Evolutionary conservation across 2,329 filamentous ascomycete genomes (phyloP), one percentile per base, ranked within the genome.

Genomic region (Exophiala lecanii-corni): DNA sequence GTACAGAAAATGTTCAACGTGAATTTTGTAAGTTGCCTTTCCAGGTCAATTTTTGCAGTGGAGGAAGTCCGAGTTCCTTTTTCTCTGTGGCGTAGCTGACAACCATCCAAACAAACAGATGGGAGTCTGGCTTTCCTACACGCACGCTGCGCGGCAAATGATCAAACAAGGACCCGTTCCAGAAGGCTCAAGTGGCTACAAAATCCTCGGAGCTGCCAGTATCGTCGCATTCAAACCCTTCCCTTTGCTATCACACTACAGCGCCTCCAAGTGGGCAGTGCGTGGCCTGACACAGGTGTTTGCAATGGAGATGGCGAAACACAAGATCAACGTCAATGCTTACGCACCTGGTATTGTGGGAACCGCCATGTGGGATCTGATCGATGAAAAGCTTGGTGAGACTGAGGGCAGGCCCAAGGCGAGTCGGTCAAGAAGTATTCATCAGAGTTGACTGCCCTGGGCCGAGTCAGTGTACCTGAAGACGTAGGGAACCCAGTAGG

Each of bases 311-410:
- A 69, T 84, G 62, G 81, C 80, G 0, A 61, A 64, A 35, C 73
- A 84, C 57, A 69, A 76, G 45, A 84, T 86, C 58, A 83, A 77
- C 0, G 79, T 75, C 15, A 85, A 85, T 52, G 73, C 75, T 0
- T 84, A 84, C 54, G 80, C 78, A 0, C 81, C 81, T 0, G 82
- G 82, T 0, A 82, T 85, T 36, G 79, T 85, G 0, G 78, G 74
- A 0, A 84, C 79, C 0, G 66, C 69, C 0, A 84, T 84, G 80
- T 85, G 81, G 81, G 80, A 84, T 34, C 57, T 77, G 2, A 83
- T 85, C 41, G 82, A 84, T 47, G 73, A 76, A 49, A 73, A 74
- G 44, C 49, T 82, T 21, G 76, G 72, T 1, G 69, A 74, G 57
- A 68, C 69, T 43, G 67, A 62, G 1, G 78, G 74, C 0, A 63